These are phyloP conservation scores for Aureobasidium leucospermi DNA, from an alignment of 2,329 filamentous ascomycete species.

Conservation along the genomic window DNA sequence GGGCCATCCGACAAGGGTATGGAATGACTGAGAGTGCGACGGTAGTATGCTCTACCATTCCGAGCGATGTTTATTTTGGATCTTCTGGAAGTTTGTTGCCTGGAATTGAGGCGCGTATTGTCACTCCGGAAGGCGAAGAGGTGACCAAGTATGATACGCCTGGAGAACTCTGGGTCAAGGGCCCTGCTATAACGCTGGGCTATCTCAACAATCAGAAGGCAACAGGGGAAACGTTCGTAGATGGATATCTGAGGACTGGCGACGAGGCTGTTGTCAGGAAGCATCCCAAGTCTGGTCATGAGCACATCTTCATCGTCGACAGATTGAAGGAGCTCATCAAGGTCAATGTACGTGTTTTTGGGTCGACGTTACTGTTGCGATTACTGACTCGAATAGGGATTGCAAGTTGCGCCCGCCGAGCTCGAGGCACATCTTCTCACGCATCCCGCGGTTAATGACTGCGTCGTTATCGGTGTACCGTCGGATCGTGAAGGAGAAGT, in stretches of 20 bases:
- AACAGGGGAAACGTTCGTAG: constrained; percentile 66
- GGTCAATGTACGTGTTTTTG: constrained; percentile 52
- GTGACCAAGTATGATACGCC: constrained; percentile 64
- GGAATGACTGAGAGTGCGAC: constrained; percentile 72
- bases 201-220: constrained; percentile 84
- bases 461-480: constrained; percentile 68
- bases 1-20: constrained; percentile 63
- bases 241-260: constrained; percentile 62
- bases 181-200: constrained; percentile 68
- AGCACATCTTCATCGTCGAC: constrained; percentile 81
- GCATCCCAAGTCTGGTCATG: constrained; percentile 53
- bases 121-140: constrained; percentile 62
- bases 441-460: constrained; percentile 69
- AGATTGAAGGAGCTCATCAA: constrained; percentile 74
- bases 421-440: constrained; percentile 72
- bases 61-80: constrained; percentile 61
- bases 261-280: constrained; percentile 70
- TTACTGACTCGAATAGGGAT: constrained; percentile 36
- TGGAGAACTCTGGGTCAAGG: constrained; percentile 74
- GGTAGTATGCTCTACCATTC: constrained; percentile 54
- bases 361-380: background rate
- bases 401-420: constrained; percentile 78
- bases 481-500: constrained; percentile 55
- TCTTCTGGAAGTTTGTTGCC: constrained; percentile 66
- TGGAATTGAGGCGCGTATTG: constrained; percentile 55